Percentiles rank a stretch among this genome's conserved stretches.
phyloP scores from a whole-genome alignment of 1,139 yeast species.

The Fermentozyma sake region DNA sequence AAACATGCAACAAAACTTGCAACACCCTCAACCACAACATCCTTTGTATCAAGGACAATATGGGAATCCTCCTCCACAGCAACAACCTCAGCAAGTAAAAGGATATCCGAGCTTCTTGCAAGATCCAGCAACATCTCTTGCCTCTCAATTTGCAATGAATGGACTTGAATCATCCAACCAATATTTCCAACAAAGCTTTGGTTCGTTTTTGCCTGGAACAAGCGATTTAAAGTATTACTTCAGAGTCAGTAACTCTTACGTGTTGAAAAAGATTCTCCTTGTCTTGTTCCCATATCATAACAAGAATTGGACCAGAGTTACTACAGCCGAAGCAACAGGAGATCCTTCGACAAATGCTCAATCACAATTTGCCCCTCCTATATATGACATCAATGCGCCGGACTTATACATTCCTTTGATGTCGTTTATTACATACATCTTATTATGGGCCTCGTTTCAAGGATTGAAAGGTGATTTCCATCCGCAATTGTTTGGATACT shows the following conservation, averaged over 20 bases:
- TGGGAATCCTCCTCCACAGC: slow-evolving; percentile 10
- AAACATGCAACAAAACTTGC: slow-evolving; percentile 18
- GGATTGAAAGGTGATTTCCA: slow-evolving; percentile 91
- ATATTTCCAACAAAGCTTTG: slow-evolving; percentile 68
- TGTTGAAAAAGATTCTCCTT: slow-evolving; percentile 63
- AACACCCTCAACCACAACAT: slow-evolving; percentile 36
- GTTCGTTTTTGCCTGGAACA: slow-evolving; percentile 46
- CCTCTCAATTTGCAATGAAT: slow-evolving; percentile 82
- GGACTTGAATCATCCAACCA: slow-evolving; percentile 73
- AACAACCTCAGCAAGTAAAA: slow-evolving; percentile 8
- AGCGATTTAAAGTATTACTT: slow-evolving; percentile 75
- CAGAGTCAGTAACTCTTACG: slow-evolving; percentile 88
- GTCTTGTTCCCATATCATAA: slow-evolving; percentile 86
- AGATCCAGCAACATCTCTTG: slow-evolving; percentile 82
- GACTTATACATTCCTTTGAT: slow-evolving; percentile 93
- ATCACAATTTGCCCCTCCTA: slow-evolving; percentile 60
- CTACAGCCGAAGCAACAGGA: slow-evolving; percentile 37
- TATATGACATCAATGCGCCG: slow-evolving; percentile 87
- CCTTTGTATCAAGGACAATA: slow-evolving; percentile 9
- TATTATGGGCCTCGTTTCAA: slow-evolving; percentile 78
- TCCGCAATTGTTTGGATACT: slow-evolving; percentile 85
- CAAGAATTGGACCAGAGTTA: slow-evolving; percentile 66
- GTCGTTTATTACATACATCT: slow-evolving; percentile 86
- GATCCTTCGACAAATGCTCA: slow-evolving; percentile 26
- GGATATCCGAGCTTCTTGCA: slow-evolving; percentile 45